A percentile compares a stretch with the other conserved stretches of the same genome.
phyloP scores from a whole-genome alignment of 1,139 yeast genomes.

The Saccharomyces hybrid region DNA sequence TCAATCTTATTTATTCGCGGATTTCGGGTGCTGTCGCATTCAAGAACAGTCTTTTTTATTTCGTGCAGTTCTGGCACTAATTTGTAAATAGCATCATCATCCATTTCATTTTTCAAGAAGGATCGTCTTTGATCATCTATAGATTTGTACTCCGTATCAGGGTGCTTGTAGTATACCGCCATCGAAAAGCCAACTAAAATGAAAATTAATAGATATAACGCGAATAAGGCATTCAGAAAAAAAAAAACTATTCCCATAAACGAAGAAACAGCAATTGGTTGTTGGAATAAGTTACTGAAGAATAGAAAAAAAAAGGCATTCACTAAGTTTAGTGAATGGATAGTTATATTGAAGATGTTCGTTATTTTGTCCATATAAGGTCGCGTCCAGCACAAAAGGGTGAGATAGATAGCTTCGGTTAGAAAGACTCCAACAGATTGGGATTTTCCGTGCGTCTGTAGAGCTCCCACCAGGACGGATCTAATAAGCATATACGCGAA shows the following conservation, averaged over 20 bases:
- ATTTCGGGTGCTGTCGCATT: slow-evolving; percentile 45
- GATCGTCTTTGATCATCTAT: slow-evolving; percentile 96
- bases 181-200: slow-evolving; percentile 80
- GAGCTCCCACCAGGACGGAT: slow-evolving; percentile 77
- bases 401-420: slow-evolving; percentile 66
- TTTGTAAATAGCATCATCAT: slow-evolving; percentile 30
- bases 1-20: neutral
- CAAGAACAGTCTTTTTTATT: slow-evolving; percentile 81
- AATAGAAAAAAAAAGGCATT: slow-evolving; percentile 83
- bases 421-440: slow-evolving; percentile 73
- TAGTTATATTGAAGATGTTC: slow-evolving; percentile 81
- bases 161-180: slow-evolving; percentile 81
- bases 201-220: slow-evolving; percentile 71
- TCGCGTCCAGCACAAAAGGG: slow-evolving; percentile 56
- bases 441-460: slow-evolving; percentile 70
- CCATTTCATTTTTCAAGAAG: slow-evolving; percentile 42
- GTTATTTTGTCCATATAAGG: slow-evolving; percentile 96
- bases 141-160: slow-evolving; percentile 92
- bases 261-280: slow-evolving; percentile 81
- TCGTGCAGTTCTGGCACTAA: slow-evolving; percentile 65
- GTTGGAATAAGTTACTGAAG: slow-evolving; percentile 76
- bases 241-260: slow-evolving; percentile 92
- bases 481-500: slow-evolving; percentile 62
- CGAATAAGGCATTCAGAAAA: slow-evolving; percentile 81
- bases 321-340: slow-evolving; percentile 68